phyloP scores from a whole-genome alignment of 441 rosid genomes.

The Populus trichocarpa region DNA sequence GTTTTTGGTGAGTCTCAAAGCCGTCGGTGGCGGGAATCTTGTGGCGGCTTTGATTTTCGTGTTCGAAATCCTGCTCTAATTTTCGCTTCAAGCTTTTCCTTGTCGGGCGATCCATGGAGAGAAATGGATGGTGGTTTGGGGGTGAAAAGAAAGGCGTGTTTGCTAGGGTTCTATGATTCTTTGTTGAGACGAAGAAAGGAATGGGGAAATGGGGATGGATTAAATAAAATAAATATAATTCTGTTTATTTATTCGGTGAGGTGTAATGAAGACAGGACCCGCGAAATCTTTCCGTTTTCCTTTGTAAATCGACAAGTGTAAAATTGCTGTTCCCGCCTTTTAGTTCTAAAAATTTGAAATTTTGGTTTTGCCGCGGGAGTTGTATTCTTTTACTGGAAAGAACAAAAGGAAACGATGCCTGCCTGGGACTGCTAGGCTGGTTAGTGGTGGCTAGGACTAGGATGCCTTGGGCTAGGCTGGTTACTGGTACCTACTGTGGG shows the following conservation, averaged over 20 bases:
- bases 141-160: neutral
- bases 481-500: no score
- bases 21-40: slow-evolving; percentile 18
- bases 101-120: slow-evolving; percentile 44
- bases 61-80: slow-evolving; percentile 42
- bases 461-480: no score
- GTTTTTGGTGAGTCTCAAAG: slow-evolving; percentile 28
- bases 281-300: slow-evolving; percentile 2
- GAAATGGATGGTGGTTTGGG: slow-evolving; percentile 4
- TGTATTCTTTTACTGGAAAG: no score
- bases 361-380: no score
- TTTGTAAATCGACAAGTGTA: no score
- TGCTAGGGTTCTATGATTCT: neutral
- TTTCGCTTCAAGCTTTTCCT: slow-evolving; percentile 70
- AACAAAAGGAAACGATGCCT: no score
- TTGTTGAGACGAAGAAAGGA: neutral
- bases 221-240: neutral
- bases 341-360: no score
- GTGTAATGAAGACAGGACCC: neutral
- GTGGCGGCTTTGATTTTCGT: slow-evolving; percentile 22
- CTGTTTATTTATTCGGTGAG: neutral
- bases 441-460: no score
- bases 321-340: no score
- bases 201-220: neutral
- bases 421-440: no score